Conservation (phyloP, 139 green algal genomes). For the Spirogloea muscicola region DNA sequence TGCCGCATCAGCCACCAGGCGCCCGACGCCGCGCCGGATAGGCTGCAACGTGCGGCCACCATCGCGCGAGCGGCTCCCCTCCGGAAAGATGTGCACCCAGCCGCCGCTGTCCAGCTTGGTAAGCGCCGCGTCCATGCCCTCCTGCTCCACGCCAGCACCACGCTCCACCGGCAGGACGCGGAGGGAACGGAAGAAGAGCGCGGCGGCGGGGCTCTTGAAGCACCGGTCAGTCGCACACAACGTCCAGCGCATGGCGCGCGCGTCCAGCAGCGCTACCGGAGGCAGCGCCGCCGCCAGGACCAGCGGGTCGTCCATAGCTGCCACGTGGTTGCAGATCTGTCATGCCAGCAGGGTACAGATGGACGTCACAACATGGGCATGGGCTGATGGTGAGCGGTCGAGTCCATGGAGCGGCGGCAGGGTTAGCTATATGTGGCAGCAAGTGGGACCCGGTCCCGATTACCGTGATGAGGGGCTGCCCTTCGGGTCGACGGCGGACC, state of each 20-base stretch:
- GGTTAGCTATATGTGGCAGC: not conserved
- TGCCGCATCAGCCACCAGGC: conserved; percentile 50
- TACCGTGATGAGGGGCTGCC: conserved; percentile 19
- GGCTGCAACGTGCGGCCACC: conserved; percentile 55
- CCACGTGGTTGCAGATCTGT: conserved; percentile 76
- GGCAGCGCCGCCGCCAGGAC: conserved; percentile 71
- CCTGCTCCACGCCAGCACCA: conserved; percentile 70
- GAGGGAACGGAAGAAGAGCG: conserved; percentile 70
- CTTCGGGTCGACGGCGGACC: not conserved
- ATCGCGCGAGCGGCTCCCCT: conserved; percentile 73
- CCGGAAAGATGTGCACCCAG: conserved; percentile 93
- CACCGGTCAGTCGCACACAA: conserved; percentile 87
- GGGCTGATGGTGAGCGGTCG: not conserved
- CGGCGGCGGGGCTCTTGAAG: conserved; percentile 66
- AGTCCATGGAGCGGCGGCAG: not conserved
- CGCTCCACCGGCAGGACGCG: conserved; percentile 79
- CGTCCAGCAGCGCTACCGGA: conserved; percentile 42
- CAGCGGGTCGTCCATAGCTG: conserved; percentile 80
- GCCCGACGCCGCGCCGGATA: conserved; percentile 68
- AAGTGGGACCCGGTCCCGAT: not conserved
- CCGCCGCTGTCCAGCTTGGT: conserved; percentile 56
- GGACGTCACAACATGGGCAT: not conserved
- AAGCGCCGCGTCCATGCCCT: conserved; percentile 34
- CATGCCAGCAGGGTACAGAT: not conserved
- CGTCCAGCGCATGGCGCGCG: conserved; percentile 68